These are phyloP conservation scores for Platanthera zijinensis DNA, from an alignment of 106 monocot genomes.

Conservation along the genomic window DNA sequence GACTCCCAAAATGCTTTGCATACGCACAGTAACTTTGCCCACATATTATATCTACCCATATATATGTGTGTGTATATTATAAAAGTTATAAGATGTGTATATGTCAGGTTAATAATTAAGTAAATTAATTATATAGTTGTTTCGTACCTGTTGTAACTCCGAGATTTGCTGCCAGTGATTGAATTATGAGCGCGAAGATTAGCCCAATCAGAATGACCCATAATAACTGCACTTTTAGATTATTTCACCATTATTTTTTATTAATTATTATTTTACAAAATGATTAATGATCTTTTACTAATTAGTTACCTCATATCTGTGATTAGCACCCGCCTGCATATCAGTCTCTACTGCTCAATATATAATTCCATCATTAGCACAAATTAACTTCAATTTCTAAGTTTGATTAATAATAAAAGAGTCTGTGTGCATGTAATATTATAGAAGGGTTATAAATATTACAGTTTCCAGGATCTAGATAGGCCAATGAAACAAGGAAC, in stretches of 20 bases:
- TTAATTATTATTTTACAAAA: no score
- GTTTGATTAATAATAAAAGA: no score
- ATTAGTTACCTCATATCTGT: conserved; percentile 46
- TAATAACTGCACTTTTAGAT: conserved; percentile 36
- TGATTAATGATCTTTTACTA: not conserved
- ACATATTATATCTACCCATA: no score
- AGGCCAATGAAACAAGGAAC: conserved; percentile 78
- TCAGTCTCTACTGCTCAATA: conserved; percentile 59
- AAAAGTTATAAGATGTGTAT: no score
- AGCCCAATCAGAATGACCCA: conserved; percentile 68
- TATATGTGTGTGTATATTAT: no score
- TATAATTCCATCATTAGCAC: not conserved
- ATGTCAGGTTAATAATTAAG: no score
- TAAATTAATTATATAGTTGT: no score
- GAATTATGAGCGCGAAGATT: conserved; percentile 67
- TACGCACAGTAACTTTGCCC: no score
- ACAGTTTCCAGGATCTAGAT: conserved; percentile 84
- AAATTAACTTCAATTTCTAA: no score
- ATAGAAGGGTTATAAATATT: not conserved
- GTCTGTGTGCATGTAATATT: no score
- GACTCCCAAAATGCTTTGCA: no score
- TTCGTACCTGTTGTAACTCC: conserved; percentile 67
- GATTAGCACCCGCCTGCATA: conserved; percentile 66
- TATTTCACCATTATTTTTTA: not conserved
- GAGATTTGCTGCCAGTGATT: conserved; percentile 75